Conservation (phyloP, 495 filamentous ascomycete genomes). For the Penicillium coprophilum region DNA sequence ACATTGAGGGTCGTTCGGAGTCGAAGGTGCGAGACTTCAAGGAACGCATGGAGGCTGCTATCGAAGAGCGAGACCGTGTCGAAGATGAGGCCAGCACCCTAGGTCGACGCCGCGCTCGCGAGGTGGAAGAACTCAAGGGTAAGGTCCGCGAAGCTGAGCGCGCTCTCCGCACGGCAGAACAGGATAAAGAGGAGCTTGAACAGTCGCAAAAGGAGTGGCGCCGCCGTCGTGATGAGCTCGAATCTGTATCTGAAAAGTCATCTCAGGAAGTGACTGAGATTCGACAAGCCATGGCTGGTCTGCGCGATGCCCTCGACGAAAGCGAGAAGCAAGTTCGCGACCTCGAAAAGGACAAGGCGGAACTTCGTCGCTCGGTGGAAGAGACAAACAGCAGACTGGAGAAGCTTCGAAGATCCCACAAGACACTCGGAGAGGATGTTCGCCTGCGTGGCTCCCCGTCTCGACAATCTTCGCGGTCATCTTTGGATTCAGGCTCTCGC, state of each 20-base stretch:
- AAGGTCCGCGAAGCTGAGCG: constrained; percentile 79
- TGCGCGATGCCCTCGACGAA: constrained; percentile 79
- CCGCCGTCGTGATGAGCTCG: constrained; percentile 68
- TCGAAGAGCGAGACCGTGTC: constrained; percentile 88
- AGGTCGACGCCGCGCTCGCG: constrained; percentile 71
- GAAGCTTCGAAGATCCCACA: constrained; percentile 72
- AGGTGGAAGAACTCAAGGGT: constrained; percentile 81
- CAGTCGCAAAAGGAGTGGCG: constrained; percentile 71
- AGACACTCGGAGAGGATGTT: constrained; percentile 47
- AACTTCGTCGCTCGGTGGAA: constrained; percentile 72
- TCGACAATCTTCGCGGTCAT: constrained; percentile 59
- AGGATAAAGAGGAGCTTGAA: constrained; percentile 70
- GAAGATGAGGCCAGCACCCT: constrained; percentile 85
- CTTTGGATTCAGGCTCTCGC: constrained; percentile 62
- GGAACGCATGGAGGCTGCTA: constrained; percentile 79
- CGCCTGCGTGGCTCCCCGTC: constrained; percentile 43
- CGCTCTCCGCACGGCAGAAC: constrained; percentile 62
- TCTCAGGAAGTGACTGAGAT: constrained; percentile 71
- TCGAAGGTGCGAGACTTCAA: constrained; percentile 82
- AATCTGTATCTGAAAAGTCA: constrained; percentile 64
- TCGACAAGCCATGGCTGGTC: constrained; percentile 70
- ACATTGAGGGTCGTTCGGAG: constrained; percentile 82
- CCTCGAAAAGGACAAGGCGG: constrained; percentile 74
- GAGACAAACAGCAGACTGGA: constrained; percentile 74
- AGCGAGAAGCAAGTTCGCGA: constrained; percentile 81